Evolutionary conservation across 2,329 filamentous ascomycete genomes (phyloP).

Genomic region (Colletotrichum sp.): DNA sequence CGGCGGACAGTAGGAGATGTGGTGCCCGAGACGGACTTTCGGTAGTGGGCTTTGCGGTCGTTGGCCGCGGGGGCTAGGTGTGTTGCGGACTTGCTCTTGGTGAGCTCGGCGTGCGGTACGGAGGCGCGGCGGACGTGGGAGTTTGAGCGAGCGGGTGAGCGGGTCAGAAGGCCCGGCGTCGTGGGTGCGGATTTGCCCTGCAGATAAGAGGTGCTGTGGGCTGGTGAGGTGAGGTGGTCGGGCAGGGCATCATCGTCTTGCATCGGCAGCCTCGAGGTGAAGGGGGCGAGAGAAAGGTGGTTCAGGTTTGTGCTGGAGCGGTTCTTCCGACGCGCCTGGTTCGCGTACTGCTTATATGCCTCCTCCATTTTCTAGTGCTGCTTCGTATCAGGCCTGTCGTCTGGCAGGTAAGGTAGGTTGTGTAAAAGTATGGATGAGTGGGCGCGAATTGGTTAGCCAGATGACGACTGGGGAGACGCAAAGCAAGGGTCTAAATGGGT

Average conservation of each 20-base stretch:
- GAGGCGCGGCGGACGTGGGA: conserved; percentile 51
- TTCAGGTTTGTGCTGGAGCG: conserved; percentile 64
- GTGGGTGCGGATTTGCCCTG: conserved; percentile 67
- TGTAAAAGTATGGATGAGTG: not conserved
- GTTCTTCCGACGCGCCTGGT: conserved; percentile 61
- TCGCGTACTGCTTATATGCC: conserved; percentile 65
- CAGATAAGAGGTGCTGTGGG: conserved; percentile 58
- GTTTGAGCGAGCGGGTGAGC: conserved; percentile 56
- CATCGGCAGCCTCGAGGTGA: conserved; percentile 66
- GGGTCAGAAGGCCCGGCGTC: conserved; percentile 67
- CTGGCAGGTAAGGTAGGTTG: not conserved
- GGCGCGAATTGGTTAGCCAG: not conserved
- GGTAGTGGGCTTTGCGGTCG: conserved; percentile 23
- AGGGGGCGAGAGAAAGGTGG: conserved; percentile 66
- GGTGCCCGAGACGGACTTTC: conserved; percentile 29
- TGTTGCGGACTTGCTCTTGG: conserved; percentile 69
- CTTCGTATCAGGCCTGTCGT: not conserved
- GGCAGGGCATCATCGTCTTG: conserved; percentile 54
- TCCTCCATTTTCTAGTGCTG: conserved; percentile 52
- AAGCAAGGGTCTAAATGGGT: not conserved
- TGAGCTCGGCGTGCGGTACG: conserved; percentile 39
- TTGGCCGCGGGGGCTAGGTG: conserved; percentile 45
- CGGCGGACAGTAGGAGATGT: conserved; percentile 32
- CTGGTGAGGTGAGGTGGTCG: conserved; percentile 37
- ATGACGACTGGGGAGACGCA: not conserved